Percentiles rank a stretch among this genome's conserved stretches.
Evolutionary conservation across 1,284 basidiomycete species (phyloP).

Genomic region (Ustilago curta): DNA sequence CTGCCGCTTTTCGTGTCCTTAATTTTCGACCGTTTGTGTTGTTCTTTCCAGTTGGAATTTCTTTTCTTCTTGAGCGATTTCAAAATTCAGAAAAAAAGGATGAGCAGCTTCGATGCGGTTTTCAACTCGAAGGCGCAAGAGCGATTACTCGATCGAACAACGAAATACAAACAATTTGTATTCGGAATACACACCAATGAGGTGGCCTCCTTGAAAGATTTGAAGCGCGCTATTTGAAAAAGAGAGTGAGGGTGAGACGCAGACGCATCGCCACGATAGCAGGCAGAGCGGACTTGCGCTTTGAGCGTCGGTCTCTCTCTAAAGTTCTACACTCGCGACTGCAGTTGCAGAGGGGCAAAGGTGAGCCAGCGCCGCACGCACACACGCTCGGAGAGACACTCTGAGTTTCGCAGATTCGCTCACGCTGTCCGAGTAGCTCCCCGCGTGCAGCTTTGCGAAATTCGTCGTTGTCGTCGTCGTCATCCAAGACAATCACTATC

Average conservation of each 20-base stretch:
- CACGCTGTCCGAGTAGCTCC: constrained; percentile 18
- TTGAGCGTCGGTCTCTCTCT: constrained; percentile 1
- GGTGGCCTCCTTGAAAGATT: background rate
- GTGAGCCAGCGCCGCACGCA: constrained; percentile 5
- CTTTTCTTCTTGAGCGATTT: constrained; percentile 2
- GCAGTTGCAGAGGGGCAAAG: background rate
- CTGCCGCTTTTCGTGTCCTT: background rate
- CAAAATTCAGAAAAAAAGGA: background rate
- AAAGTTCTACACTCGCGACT: constrained; percentile 3
- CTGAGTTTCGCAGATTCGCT: constrained; percentile 21
- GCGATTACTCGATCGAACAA: background rate
- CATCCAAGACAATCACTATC: constrained; percentile 16
- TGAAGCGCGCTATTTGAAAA: constrained; percentile 10
- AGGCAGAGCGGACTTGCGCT: background rate
- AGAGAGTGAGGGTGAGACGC: background rate
- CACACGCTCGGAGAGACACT: constrained; percentile 4
- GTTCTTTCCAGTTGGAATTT: constrained; percentile 7
- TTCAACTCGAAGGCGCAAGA: background rate
- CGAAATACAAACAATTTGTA: background rate
- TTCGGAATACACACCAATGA: background rate
- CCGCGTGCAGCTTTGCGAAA: constrained; percentile 29
- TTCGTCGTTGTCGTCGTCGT: constrained; percentile 18
- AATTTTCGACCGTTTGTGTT: background rate
- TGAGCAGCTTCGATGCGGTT: background rate
- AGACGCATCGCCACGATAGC: constrained; percentile 12